phyloP scores from a whole-genome alignment of 441 rosid species.

The Capsella rubella region DNA sequence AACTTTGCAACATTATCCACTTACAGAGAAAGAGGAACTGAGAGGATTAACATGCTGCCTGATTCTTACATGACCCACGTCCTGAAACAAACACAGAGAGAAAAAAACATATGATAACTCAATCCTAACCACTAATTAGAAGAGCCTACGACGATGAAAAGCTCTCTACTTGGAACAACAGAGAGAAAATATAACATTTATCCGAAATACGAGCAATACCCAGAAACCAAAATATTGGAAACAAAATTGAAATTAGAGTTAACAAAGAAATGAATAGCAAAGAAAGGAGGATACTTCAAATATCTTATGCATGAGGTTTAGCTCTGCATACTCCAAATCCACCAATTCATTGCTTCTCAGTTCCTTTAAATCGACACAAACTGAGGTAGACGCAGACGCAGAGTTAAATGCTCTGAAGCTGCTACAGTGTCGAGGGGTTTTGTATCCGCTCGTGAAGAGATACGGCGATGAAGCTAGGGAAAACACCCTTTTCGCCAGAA shows the following conservation, averaged over 20 bases:
- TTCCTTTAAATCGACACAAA: constrained; percentile 41
- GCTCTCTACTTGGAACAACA: not conserved
- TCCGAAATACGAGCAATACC: not conserved
- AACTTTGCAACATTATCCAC: constrained; percentile 38
- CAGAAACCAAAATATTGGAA: constrained; percentile 3
- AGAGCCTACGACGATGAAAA: constrained; percentile 1
- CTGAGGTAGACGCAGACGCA: constrained; percentile 32
- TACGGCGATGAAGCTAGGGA: constrained; percentile 37
- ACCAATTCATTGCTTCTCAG: constrained; percentile 68
- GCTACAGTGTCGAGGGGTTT: constrained; percentile 27
- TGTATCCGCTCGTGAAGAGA: constrained; percentile 27
- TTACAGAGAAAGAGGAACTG: constrained; percentile 77
- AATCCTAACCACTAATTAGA: not conserved
- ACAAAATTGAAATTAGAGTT: not conserved
- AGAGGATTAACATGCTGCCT: constrained; percentile 97
- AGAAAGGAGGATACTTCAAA: constrained; percentile 54
- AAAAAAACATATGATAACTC: not conserved
- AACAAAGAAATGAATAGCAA: not conserved
- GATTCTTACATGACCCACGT: constrained; percentile 75
- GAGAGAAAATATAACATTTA: not conserved
- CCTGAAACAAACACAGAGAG: constrained; percentile 51
- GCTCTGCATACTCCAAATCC: constrained; percentile 79
- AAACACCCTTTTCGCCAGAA: constrained; percentile 47
- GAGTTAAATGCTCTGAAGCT: constrained; percentile 34
- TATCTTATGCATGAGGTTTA: constrained; percentile 65